Base-by-base conservation (phyloP, 2,329 filamentous ascomycete species). In the Microcyclospora tardicrescens region DNA sequence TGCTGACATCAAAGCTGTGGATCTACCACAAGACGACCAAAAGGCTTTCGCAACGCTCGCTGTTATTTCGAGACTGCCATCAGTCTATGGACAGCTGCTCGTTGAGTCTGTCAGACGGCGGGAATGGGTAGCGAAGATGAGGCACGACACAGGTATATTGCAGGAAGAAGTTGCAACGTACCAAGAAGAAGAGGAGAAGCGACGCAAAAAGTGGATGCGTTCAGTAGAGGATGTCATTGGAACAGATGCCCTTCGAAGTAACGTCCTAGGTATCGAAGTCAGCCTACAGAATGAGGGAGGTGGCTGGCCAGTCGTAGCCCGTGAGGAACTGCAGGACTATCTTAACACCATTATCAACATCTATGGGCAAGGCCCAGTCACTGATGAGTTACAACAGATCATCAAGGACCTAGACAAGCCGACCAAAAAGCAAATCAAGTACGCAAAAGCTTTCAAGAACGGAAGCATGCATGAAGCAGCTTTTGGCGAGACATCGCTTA, bases 361-460 rank as follows among this genome's bases (percentile, higher is more conserved):
- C 16, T 74, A 79, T 38, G 73, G 75, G 0, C 78, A 89, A 41
- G 66, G 75, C 5, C 67, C 68, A 2, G 67, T 87, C 42, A 66
- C 84, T 1, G 71, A 78, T 10, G 84, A 93, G 37, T 69, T 96
- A 28, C 66, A 70, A 3, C 83, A 85, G 53, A 73, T 86, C 13
- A 72, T 93, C 43, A 77, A 79, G 43, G 86, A 93, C 38, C 69
- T 96, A 11, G 79, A 79, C 56, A 76, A 73, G 40, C 86, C 89
- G 2, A 91, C 84, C 0, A 85, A 81, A 51, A 84, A 91, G 57
- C 87, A 93, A 56, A 75, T 79, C 43, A 87, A 85, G 60, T 77
- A 85, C 41, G 75, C 91, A 6, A 93, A 89, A 58, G 86, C 85
- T 5, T 96, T 98, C 67, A 95, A 95, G 57, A 91, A 93, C 55